Base-by-base conservation (phyloP, 306 rosid species). In the Trifolium pratense region DNA sequence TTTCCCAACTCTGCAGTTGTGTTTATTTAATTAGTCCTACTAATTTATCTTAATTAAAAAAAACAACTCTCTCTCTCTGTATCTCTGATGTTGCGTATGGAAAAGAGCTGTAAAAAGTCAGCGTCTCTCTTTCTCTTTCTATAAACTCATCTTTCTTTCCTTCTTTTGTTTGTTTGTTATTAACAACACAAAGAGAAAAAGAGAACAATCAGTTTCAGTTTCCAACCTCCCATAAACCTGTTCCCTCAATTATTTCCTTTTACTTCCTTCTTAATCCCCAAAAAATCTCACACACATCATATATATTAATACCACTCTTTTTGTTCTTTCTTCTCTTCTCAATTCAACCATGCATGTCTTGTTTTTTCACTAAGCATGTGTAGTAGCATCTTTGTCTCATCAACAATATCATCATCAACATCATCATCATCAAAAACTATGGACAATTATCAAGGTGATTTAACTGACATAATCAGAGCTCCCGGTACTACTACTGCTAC, bases 361-460 rank as follows among this genome's bases (percentile, higher is more conserved):
- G 11, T 37, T 71, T 65, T 51, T 56, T 56, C 14, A 11, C 25
- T 56, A 66, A 48, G 63, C 66, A 88, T 86, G 96, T 89, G 93
- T 78, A 79, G 86, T 73, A 79, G 32, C 32, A 29, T 84, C 71
- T 78, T 80, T 37, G 17, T 67, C 32, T 29, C 32, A 29, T 29
- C 32, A 29, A 4, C 32, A n/a, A n/a, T n/a, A 4, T 29, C 32
- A 32, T 68, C 74, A 49, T 69, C 62, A 66, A 87, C n/a, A 29
- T 29, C 32, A 4, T 29, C 32, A 32, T 68, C 74, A 49, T 69
- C 62, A 66, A 87, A 67, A 61, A 75, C 34, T 64, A 90, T 91
- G 96, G 97, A 93, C 40, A 89, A 85, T 81, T 85, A 75, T 36
- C 96, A 86, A 85, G 98, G 97, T 20, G 98, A 93, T 85, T 85